Evolutionary conservation across 2,329 filamentous ascomycete genomes (phyloP).

Genomic region (Venturia nashicola): DNA sequence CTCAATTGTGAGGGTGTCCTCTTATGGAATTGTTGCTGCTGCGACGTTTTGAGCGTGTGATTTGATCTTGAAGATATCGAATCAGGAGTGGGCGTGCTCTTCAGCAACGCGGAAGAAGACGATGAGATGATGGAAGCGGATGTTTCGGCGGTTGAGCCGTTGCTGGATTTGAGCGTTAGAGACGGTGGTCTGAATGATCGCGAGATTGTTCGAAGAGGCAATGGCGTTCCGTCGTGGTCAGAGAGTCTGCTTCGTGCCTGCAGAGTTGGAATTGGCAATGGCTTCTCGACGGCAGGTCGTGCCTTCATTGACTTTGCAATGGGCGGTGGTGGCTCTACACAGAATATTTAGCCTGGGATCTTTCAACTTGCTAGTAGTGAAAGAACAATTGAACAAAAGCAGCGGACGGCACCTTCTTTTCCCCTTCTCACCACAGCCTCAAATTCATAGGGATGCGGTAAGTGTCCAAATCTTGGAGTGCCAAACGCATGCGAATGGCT

Average conservation of each 20-base stretch:
- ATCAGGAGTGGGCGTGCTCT: background rate
- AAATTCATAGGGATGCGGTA: background rate
- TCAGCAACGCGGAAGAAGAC: conserved; percentile 4
- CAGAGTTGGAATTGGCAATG: background rate
- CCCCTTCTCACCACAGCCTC: background rate
- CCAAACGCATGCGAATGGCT: background rate
- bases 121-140: background rate
- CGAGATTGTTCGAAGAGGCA: background rate
- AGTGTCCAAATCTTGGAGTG: background rate
- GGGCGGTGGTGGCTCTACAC: background rate
- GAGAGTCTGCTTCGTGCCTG: background rate
- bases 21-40: background rate
- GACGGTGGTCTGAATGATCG: conserved; percentile 2
- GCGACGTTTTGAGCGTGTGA: background rate
- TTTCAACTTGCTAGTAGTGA: background rate
- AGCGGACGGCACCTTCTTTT: background rate
- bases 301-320: background rate
- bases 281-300: background rate
- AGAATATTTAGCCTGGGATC: background rate
- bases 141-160: conserved; percentile 10
- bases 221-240: background rate
- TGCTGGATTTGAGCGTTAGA: conserved; percentile 7
- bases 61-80: background rate
- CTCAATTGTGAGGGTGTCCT: background rate
- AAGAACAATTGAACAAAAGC: background rate